These are phyloP conservation scores for Metschnikowia dekortorum DNA, from an alignment of 805 yeast genomes.

Conservation along the genomic window DNA sequence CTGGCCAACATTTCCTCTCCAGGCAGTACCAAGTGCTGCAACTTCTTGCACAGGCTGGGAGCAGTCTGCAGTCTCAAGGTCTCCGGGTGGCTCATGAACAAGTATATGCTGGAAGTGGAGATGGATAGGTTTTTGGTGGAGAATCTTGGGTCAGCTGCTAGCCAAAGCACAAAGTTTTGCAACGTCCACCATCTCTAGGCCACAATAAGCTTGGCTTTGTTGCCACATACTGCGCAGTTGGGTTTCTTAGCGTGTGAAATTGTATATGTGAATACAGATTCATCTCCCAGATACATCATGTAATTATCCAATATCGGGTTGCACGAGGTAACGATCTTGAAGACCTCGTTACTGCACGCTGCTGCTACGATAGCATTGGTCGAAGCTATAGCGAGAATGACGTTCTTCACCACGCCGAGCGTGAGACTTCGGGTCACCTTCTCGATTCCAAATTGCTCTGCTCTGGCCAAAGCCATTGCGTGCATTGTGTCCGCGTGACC, in stretches of 20 bases:
- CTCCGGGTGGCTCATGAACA: slow-evolving; percentile 48
- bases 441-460: slow-evolving; percentile 59
- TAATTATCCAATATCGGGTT: slow-evolving; percentile 68
- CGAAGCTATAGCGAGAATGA: slow-evolving; percentile 90
- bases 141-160: slow-evolving; percentile 26
- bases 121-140: slow-evolving; percentile 44
- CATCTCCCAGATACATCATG: slow-evolving; percentile 84
- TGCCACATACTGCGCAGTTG: slow-evolving; percentile 78
- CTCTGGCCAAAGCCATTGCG: slow-evolving; percentile 52
- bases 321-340: slow-evolving; percentile 69
- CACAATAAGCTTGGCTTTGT: slow-evolving; percentile 20
- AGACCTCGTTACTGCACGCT: slow-evolving; percentile 79
- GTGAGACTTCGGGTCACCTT: slow-evolving; percentile 72
- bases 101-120: slow-evolving; percentile 31
- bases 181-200: slow-evolving; percentile 28
- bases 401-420: slow-evolving; percentile 84
- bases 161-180: slow-evolving; percentile 35
- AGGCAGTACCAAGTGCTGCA: slow-evolving; percentile 33
- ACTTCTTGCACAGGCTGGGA: slow-evolving; percentile 33
- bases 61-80: slow-evolving; percentile 43
- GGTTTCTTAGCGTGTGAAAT: slow-evolving; percentile 57
- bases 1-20: slow-evolving; percentile 52
- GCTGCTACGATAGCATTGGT: slow-evolving; percentile 93
- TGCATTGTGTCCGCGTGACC: slow-evolving; percentile 64
- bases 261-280: slow-evolving; percentile 70